These are phyloP conservation scores for Diaporthe helianthi DNA, from an alignment of 2,329 filamentous ascomycete genomes.

Conservation along the genomic window DNA sequence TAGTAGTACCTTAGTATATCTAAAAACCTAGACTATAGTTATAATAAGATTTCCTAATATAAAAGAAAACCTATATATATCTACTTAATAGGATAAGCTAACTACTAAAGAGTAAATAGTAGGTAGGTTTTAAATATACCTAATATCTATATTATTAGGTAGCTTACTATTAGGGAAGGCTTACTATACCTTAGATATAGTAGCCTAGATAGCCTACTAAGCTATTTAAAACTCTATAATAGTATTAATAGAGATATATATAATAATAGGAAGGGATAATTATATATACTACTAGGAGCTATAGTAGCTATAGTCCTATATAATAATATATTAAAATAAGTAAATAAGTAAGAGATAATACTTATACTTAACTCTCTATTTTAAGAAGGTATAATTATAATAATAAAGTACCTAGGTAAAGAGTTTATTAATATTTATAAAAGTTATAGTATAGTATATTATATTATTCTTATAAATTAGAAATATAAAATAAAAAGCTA, in stretches of 20 bases:
- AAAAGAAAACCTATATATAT: neutral
- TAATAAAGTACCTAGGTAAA: too few relatives aligned
- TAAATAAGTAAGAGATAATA: too few relatives aligned
- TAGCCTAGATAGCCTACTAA: neutral
- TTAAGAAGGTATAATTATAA: too few relatives aligned
- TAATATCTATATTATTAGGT: too few relatives aligned
- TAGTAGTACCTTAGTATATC: too few relatives aligned
- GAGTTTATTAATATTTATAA: too few relatives aligned
- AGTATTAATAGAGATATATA: neutral
- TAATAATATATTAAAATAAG: neutral
- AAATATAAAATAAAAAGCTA: too few relatives aligned
- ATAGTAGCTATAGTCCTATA: neutral
- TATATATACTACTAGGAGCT: neutral
- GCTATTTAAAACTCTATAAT: neutral
- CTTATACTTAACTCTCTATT: too few relatives aligned
- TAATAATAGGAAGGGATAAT: too few relatives aligned
- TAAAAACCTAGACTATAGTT: too few relatives aligned
- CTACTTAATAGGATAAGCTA: neutral
- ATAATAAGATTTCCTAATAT: neutral
- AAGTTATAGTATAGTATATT: too few relatives aligned
- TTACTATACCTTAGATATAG: neutral
- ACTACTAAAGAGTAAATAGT: neutral
- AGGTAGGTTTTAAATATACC: neutral
- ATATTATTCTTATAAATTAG: too few relatives aligned
- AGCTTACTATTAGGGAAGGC: neutral